phyloP scores from a whole-genome alignment of 1,139 yeast species.

The Sugiyamaella castrensis region DNA sequence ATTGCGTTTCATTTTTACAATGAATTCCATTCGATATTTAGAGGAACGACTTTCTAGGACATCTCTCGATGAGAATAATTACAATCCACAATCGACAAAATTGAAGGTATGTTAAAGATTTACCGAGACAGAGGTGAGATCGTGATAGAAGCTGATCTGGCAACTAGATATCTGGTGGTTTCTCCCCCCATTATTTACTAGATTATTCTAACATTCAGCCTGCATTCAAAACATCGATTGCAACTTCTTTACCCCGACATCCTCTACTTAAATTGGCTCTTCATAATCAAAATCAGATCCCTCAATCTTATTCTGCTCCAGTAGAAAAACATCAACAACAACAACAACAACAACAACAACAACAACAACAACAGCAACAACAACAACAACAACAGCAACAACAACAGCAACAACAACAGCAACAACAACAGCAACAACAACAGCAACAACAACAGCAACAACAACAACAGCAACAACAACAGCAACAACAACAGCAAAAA shows the following conservation, averaged over 20 bases:
- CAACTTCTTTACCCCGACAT: slow-evolving; percentile 21
- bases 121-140: not conserved
- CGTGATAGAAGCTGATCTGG: too few species aligned
- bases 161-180: too few species aligned
- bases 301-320: slow-evolving; percentile 16
- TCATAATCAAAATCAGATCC: slow-evolving; percentile 30
- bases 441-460: too few species aligned
- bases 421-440: too few species aligned
- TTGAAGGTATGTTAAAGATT: slow-evolving; percentile 10
- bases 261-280: slow-evolving; percentile 33
- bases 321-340: too few species aligned
- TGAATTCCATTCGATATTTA: slow-evolving; percentile 15
- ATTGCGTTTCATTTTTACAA: not conserved
- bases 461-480: too few species aligned
- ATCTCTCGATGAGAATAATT: slow-evolving; percentile 29
- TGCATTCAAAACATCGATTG: slow-evolving; percentile 5
- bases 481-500: too few species aligned
- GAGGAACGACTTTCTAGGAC: slow-evolving; percentile 28
- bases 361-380: too few species aligned
- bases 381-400: too few species aligned
- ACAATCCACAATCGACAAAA: slow-evolving; percentile 20
- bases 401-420: too few species aligned
- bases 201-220: slow-evolving; percentile 9
- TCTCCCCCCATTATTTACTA: too few species aligned
- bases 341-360: too few species aligned